Base-by-base conservation (phyloP, 2,329 filamentous ascomycete species). In the Penicillium sp. region DNA sequence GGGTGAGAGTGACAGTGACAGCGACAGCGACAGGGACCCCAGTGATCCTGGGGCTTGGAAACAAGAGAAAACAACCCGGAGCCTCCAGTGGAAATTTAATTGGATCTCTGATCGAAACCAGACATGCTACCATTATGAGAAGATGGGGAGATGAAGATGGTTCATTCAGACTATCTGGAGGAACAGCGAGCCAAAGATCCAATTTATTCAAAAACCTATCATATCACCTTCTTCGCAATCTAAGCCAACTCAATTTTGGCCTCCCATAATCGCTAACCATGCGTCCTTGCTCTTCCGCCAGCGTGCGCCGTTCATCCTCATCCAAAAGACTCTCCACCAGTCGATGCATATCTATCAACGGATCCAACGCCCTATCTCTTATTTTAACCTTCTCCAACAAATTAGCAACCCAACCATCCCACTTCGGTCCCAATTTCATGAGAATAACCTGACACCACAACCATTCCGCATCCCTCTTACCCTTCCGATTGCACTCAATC, bases 371-470 rank as follows among this genome's bases (percentile, higher is more conserved):
- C 28, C 11, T 40, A 13, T 35, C 24, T 4, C 31, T 27, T 14
- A 24, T 9, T 7, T 44, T 16, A 23, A 40, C 32, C 27, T 35
- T 44, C 0, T 8, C 29, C 16, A 44, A 31, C 23, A 40, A 11
- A 10, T 38, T 32, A 16, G 27, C 36, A 23, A 50, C 23, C 45
- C 40, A 48, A 16, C 20, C 13, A 13, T 37, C 37, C 48, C 40
- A 50, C 16, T 29, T 26, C n/a, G 37, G 36, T 1, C 45, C 44
- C 23, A 44, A 29, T 29, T 44, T 47, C 11, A 31, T 40, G 20
- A 50, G 16, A 32, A 50, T 48, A 27, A 44, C 39, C 8, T 48
- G 48, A 10, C 48, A 50, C 40, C 40, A 39, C 18, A 48, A 13
- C 45, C 48, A 50, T 14, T 37, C 44, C 9, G 34, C 35, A 4